Evolutionary conservation across 768 basidiomycete species (phyloP).

Genomic region (Mycena venus): DNA sequence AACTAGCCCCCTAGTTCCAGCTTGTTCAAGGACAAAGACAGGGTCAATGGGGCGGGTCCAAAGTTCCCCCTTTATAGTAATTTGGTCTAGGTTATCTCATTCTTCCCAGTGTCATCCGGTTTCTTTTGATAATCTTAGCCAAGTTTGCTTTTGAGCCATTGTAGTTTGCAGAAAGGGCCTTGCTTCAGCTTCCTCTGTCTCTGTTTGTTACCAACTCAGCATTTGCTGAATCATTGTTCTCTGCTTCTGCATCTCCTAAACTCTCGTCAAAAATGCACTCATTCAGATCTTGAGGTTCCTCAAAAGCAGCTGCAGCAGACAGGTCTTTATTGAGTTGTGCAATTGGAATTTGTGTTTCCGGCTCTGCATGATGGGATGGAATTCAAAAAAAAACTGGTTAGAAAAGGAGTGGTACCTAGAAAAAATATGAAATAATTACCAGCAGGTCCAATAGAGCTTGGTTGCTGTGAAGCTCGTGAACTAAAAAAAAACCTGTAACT

Average conservation of each 20-base stretch:
- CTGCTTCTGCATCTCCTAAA: not conserved
- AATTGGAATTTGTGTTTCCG: too few relatives aligned
- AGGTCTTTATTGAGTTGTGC: too few relatives aligned
- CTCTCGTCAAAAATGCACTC: not conserved
- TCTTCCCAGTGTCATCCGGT: not conserved
- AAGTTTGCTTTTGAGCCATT: not conserved
- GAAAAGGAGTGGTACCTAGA: too few relatives aligned
- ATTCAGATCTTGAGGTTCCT: too few relatives aligned
- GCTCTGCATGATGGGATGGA: too few relatives aligned
- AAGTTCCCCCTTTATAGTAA: not conserved
- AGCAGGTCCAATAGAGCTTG: too few relatives aligned
- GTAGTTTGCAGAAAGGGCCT: not conserved
- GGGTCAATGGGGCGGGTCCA: not conserved
- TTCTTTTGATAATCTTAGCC: not conserved
- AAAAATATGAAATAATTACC: too few relatives aligned
- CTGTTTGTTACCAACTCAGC: too few relatives aligned
- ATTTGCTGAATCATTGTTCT: not conserved
- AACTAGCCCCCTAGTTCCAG: not conserved
- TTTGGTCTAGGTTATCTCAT: not conserved
- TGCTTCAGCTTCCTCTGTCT: not conserved
- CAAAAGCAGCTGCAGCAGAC: too few relatives aligned
- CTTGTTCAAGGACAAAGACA: not conserved
- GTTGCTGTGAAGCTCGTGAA: too few relatives aligned
- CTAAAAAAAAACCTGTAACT: too few relatives aligned
- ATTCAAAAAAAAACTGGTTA: too few relatives aligned